Base-by-base conservation (phyloP, 106 monocot species). In the Dioscorea dumetorum region DNA sequence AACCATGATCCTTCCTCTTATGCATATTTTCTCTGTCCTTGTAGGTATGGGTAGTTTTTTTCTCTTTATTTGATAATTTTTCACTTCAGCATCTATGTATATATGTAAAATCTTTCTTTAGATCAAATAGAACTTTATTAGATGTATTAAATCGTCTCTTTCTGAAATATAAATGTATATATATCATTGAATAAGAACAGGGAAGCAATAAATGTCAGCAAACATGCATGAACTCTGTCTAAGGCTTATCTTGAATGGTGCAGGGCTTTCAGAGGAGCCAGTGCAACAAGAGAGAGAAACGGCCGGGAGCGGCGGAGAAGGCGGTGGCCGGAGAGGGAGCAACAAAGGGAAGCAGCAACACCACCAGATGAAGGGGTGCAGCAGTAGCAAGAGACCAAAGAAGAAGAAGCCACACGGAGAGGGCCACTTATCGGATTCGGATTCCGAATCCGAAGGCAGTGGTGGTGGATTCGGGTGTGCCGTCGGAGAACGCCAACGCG, bases 211-310 rank as follows among this genome's bases (percentile, higher is more conserved):
- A 28, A 1, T 28, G 28, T 1, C 28, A 28, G 28, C 28, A 28
- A 28, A 28, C 28, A 28, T 1, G 28, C 1, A 28, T n/a, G n/a
- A 41, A 10, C 41, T 41, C 41, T 41, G 2, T 41, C 41, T 41
- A 41, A 41, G 6, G 41, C 41, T 3, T 41, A 8, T 41, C 3
- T 41, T 28, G 10, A 3, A 41, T 41, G 10, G 6, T 54, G 2
- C 35, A 94, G 95, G 91, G 11, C 24, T 97, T 12, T 97, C 95
- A 0, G 95, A 97, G 53, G 95, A 95, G 70, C 84, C 76, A 21
- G 83, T 81, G 57, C 87, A 84, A 35, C 78, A 78, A 20, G 80
- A 83, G 32, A 67, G 72, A 58, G 89, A 82, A 24, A 68, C 78
- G 18, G 88, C 83, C 12, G 85, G 70, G 5, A 87, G 95, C 67